These are phyloP conservation scores for Cryptosporidium viatorum DNA, from an alignment of 169 alveolate species.

Conservation along the genomic window DNA sequence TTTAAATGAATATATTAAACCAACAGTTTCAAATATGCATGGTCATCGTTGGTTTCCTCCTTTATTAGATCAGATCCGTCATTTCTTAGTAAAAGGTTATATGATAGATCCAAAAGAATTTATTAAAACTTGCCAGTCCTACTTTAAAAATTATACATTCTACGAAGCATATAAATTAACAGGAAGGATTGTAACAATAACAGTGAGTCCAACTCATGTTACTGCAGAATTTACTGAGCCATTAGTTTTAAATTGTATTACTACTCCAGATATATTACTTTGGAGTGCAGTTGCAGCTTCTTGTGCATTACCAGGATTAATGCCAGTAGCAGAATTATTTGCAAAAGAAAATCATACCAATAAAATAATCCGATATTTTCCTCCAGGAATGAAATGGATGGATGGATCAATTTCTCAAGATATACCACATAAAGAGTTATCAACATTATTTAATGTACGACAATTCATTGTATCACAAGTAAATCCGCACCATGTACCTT, in stretches of 20 bases:
- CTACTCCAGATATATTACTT: conserved; percentile 83
- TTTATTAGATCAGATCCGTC: conserved; percentile 58
- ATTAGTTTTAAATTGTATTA: conserved; percentile 82
- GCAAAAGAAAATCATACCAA: conserved; percentile 74
- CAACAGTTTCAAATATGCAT: conserved; percentile 66
- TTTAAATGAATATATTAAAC: conserved; percentile 75
- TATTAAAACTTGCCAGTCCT: conserved; percentile 70
- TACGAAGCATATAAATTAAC: conserved; percentile 84
- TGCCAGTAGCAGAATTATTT: conserved; percentile 75
- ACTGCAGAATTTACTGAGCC: conserved; percentile 78
- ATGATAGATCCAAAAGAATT: conserved; percentile 73
- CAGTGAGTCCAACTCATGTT: conserved; percentile 81
- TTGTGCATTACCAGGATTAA: conserved; percentile 82
- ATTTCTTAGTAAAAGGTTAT: conserved; percentile 72
- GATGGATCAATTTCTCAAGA: conserved; percentile 76
- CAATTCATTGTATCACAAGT: conserved; percentile 78
- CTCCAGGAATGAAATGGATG: conserved; percentile 79
- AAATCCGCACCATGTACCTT: conserved; percentile 78
- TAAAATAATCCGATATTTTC: conserved; percentile 58
- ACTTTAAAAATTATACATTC: conserved; percentile 79
- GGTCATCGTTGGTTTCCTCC: conserved; percentile 78
- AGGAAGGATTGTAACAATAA: conserved; percentile 82
- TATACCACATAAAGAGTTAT: conserved; percentile 71
- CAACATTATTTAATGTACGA: conserved; percentile 73
- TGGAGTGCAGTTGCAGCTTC: conserved; percentile 85